Evolutionary conservation across 2,329 filamentous ascomycete genomes (phyloP), one percentile per base, ranked within the genome.

Genomic region (Clonostachys solani): DNA sequence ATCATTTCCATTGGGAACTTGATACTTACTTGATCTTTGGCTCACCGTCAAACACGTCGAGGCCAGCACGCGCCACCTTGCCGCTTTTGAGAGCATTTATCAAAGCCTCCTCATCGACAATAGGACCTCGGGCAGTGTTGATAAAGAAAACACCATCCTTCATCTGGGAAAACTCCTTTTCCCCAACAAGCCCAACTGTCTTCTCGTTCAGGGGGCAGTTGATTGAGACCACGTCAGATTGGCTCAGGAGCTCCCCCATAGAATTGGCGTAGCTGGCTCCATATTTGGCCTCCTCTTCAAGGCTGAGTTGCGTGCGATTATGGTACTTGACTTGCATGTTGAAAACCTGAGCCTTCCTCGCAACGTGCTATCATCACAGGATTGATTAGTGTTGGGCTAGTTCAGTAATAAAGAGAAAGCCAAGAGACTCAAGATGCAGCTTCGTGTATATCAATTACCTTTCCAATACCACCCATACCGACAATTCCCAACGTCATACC

Each of bases 11-110:
- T 19, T 5, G 18, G 18, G 5, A 19, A 19, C 18, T 5, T 23
- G 16, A 33, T 19, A 35, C 42, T 34, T 18, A 44, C 42, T 44
- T 44, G 15, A 50, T 42, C 23, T 36, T 36, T 12, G 86, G 86
- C 61, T 89, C 86, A 37, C 87, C 73, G 60, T 89, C 84, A 56
- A 80, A 89, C 18, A 89, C 86, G 55, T 89, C 86, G 1, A 89
- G 68, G 3, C 86, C 86, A 4, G 69, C 79, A 0, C 79, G 83
- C 44, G 74, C 75, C 6, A 89, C 80, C 46, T 72, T 69, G 1
- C 84, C 85, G 33, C 68, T 75, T 42, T 86, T 72, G 2, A 89
- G 67, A 0, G 85, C 85, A 44, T 80, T 69, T 2, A 88, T 84
- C 12, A 89, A 74, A 0, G 85, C 86, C 5, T 70, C 81, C 63